Base-by-base conservation (phyloP, 345 rosid genomes). In the Hypericum perforatum region DNA sequence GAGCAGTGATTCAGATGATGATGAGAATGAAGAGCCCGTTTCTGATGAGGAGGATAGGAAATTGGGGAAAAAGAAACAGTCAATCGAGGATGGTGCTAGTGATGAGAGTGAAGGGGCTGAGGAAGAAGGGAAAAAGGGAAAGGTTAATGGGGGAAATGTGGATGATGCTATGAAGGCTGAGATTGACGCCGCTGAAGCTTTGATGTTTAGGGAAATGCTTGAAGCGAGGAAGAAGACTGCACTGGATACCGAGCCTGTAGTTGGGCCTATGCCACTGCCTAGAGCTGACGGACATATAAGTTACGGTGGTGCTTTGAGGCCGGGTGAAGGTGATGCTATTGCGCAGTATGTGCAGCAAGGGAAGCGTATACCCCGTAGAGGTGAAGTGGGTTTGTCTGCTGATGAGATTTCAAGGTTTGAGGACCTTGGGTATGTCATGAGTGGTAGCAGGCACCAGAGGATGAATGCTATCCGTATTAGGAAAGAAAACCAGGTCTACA, bases 311-410 rank as follows among this genome's bases (percentile, higher is more conserved):
- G 99, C 99, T 2, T 68, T 94, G 62, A 74, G 99, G 63, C 99
- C 99, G 11, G 97, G 97, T 68, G 99, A 94, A 82, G 96, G 99
- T 73, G 99, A 89, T 48, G 97, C 95, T 9, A 89, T 94, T 66
- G 97, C 99, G 2, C 97, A 89, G 74, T 89, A 94, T 68, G 99
- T 89, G 48, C 97, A 89, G 60, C 97, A 94, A 74, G 96, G 98
- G 50, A 92, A 92, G 72, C 95, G 96, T 80, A 92, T 92, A 39
- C 98, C 96, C 7, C 85, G 95, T 54, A 84, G 99, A 86, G 99
- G 99, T 60, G 99, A 94, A 78, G 99, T 94, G 73, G 99, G 97
- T 79, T 83, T 94, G 43, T 84, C 89, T 14, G 97, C 97, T 1
- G 99, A 94, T 12, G 97, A 89, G 75, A 94, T 94, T 76, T 80